Base-by-base conservation (phyloP, 1,139 yeast species). In the Yamadazyma siamensis region DNA sequence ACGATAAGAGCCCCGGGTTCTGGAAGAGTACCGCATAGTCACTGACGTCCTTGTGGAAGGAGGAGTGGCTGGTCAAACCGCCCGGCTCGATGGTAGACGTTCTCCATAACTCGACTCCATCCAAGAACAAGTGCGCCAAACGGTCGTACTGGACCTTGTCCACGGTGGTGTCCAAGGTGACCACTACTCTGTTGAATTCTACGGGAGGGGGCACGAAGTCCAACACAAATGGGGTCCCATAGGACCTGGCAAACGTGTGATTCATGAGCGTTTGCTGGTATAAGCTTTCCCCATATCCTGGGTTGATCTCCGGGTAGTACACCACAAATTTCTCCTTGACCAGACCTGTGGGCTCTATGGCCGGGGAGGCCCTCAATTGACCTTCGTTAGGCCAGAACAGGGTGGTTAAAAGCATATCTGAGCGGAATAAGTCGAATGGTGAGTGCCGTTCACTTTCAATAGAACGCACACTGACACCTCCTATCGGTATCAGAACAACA, bases 81-180 rank as follows among this genome's bases (percentile, higher is more conserved):
- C 77, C 75, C 0, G 95, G 95, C 54, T 86, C 95, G 13, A 85
- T 78, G 2, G 95, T 86, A 3, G 91, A 80, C 0, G 94, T 79
- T 53, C 95, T 69, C 95, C 95, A 86, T 21, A 86, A 56, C 43
- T 84, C 85, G 11, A 71, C 67, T 15, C 80, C 85, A 32, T 74
- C 73, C 16, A 86, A 53, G 46, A 72, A 81, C 16, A 86, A 54
- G 47, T 84, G 86, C 10, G 81, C 84, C 45, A 86, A 62, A 35
- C 95, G 65, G 51, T 86, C 95, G 46, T 75, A 85, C 52, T 86
- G 95, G 10, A 75, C 71, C 8, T 94, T 91, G 26, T 59, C 63
- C 4, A 77, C 77, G 5, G 73, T 56, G 3, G 83, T 78, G 29
- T 75, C 67, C 29, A 86, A 59, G 4, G 76, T 68, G 28, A 84